Evolutionary conservation across 2,329 filamentous ascomycete species (phyloP), one percentile per base, ranked within the genome.

Genomic region (Aspergillus sp.): DNA sequence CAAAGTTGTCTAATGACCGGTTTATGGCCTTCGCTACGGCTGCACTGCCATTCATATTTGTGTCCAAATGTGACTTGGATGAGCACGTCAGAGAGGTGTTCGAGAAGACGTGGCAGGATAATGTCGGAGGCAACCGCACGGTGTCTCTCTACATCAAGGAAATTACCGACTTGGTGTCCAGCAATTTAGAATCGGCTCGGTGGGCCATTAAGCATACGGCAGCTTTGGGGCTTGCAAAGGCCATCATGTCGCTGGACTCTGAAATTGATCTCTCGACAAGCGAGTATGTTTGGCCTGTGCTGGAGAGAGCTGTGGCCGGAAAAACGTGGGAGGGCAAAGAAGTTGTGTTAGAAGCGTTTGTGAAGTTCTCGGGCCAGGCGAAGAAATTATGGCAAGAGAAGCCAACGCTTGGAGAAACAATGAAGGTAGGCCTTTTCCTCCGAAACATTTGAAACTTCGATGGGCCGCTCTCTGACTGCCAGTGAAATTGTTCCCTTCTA

Each of bases 261-360:
- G 86, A 85, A 19, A 83, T 84, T 54, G 86, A 84, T 62, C 81
- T 83, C 17, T 71, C 81, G 2, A 86, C 88, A 42, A 81, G 90
- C 17, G 80, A 83, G 65, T 78, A 80, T 15, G 80, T 97, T 21
- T 99, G 94, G 94, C 91, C 91, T 0, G 85, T 89, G 1, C 82
- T 96, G 51, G 91, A 97, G 64, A 91, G 90, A 70, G 87, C 91
- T 1, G 78, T 98, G 42, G 85, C 87, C 2, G 87, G 96, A 11
- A 98, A 97, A 82, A 96, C 93, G 0, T 99, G 96, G 82, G 84
- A 90, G 0, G 92, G 92, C 21, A 99, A 99, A 73, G 92, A 97
- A 76, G 88, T 87, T 66, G 85, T 99, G 32, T 81, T 98, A 2
- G 83, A 87, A 47, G 88, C 90, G 5, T 92, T 95, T 74, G 89